Evolutionary conservation across 164 flowering plant species (phyloP), one percentile per base, ranked within the genome.

Genomic region (Vitis rotundifolia): DNA sequence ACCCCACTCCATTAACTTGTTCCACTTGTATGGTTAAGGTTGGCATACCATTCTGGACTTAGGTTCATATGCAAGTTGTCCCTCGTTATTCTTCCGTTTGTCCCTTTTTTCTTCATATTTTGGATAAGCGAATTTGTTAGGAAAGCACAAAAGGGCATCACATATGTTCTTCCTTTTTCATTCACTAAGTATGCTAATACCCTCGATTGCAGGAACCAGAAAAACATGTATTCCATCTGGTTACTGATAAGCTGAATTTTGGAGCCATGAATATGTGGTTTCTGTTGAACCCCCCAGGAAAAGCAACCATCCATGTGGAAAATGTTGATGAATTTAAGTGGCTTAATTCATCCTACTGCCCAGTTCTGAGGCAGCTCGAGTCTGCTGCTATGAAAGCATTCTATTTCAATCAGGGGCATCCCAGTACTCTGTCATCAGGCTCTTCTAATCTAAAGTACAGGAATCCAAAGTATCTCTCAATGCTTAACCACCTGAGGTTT

Each of bases 191-290:
- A 13, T 75, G 60, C 63, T 76, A 49, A 58, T 80, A 69, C 66
- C 22, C 3, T 75, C 59, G n/a, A 66, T 79, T 87, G 74, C 89
- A 96, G 98, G 98, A 96, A 65, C 89, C 98, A 3, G 88, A 87
- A 76, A 96, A 96, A 56, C 99, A 96, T 66, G 99, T 93, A 28
- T 96, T 96, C 74, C 99, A 96, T 86, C 85, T 96, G 69, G 99
- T 96, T 11, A 89, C 93, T 12, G 99, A 96, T 79, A 93, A 92
- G 71, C 80, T 96, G 74, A 93, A 96, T 75, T 96, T 91, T 85
- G 98, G 94, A 63, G 97, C 99, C 44, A 93, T 96, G 98, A 96
- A 88, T 68, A 91, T 96, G 99, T 96, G 99, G 99, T 96, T 96
- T 80, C 77, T 96, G 62, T 76, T 91, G 77, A 96, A 96, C 68